These are phyloP conservation scores for Eucalyptus cloeziana DNA, from an alignment of 345 rosid species.

Conservation along the genomic window DNA sequence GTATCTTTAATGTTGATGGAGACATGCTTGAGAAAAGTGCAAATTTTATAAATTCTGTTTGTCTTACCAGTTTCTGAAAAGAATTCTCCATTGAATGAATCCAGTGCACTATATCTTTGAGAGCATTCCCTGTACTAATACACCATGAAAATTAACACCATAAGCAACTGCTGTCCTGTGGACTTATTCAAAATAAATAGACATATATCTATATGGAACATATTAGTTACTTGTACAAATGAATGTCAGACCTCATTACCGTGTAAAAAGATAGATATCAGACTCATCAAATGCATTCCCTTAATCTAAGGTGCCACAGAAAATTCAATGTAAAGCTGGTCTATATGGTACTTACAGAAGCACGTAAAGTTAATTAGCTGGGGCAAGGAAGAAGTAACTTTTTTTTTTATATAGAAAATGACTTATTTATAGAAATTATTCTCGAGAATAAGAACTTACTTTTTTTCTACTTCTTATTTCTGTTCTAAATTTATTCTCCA, in stretches of 20 bases:
- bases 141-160: neutral
- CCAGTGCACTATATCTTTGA: neutral
- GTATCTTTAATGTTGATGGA: neutral
- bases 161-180: neutral
- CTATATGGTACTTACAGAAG: neutral
- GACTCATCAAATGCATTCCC: neutral
- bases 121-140: fast-evolving
- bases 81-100: neutral
- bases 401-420: no score
- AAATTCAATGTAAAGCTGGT: neutral
- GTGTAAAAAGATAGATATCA: neutral
- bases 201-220: neutral
- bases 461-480: fast-evolving
- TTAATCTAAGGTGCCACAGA: neutral
- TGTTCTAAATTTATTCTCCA: fast-evolving
- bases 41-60: neutral
- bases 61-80: neutral
- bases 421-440: no score
- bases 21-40: neutral
- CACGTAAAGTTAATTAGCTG: neutral
- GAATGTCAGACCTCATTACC: neutral
- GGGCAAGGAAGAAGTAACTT: no score
- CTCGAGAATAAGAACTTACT: fast-evolving
- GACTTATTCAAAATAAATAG: fast-evolving
- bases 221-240: neutral